Evolutionary conservation across 139 green algal genomes (phyloP), one percentile per base, ranked within the genome.

Genomic region (Pedinophyceae sp.): DNA sequence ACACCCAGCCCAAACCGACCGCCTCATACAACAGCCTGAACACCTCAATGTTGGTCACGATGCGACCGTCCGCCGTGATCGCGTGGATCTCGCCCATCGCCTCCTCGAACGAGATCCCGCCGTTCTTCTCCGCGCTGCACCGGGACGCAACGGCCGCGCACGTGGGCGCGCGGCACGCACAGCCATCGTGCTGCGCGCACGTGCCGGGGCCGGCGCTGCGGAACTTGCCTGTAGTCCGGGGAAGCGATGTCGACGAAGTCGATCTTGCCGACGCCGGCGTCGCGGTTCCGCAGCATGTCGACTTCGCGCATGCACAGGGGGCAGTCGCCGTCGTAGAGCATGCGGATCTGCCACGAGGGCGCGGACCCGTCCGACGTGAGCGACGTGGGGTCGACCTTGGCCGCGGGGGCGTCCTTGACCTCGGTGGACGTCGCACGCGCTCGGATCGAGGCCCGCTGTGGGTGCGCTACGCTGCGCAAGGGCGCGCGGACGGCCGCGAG

Each of bases 1-100:
- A 96, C 45, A 97, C 79, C 76, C 78, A 97, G 22, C 89, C 89
- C 2, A 96, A 68, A 0, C 87, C 88, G 2, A 96, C 88, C 2
- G 67, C 74, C 49, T 95, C 82, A 61, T 97, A 97, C 46, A 90
- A 57, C 2, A 61, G 52, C 47, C 78, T 55, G 59, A 87, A 87
- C 2, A 88, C 80, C 61, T 86, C 80, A 2, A 96, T 63, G 40
- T 84, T 78, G 3, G 46, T 81, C 6, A 95, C 55, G 5, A 95
- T 66, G 4, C 28, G 60, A 43, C 83, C 85, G 30, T 94, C 77
- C 6, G 61, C 51, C 3, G 71, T 56, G 27, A 97, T 78, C 15
- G 71, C 89, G 64, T 97, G 89, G 53, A 97, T 97, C 2, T 58
- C 60, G 19, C 75, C 71, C 85, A 93, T 92, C 1, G 79, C 81